Conservation (phyloP, 139 green algal genomes). For the Astrephomene gubernaculifera region DNA sequence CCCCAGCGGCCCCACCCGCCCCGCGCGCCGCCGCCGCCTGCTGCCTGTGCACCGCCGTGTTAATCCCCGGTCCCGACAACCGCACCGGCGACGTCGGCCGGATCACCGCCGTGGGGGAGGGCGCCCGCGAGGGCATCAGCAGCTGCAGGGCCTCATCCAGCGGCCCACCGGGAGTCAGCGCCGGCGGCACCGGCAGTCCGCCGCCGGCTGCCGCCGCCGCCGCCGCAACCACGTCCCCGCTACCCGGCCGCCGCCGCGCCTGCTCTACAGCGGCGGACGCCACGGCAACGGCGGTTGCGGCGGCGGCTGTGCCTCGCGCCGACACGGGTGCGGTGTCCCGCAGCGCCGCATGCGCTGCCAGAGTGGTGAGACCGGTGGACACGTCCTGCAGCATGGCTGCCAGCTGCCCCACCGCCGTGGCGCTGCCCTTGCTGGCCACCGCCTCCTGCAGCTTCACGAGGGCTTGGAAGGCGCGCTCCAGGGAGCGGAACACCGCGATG, state of each 20-base stretch:
- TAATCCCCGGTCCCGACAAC: slow-evolving; percentile 6
- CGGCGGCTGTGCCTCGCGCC: background rate
- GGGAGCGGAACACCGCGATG: slow-evolving; percentile 33
- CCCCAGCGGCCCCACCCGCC: background rate
- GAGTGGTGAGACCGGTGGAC: background rate
- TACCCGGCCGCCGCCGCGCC: slow-evolving; percentile 18
- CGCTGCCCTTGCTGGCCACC: slow-evolving; percentile 47
- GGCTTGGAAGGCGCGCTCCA: slow-evolving; percentile 43
- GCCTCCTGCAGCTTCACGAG: slow-evolving; percentile 51
- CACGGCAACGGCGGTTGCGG: background rate
- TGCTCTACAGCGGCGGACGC: slow-evolving; percentile 15
- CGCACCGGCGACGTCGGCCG: slow-evolving; percentile 3
- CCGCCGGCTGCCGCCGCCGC: background rate
- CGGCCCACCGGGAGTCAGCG: background rate
- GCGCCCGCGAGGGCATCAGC: background rate
- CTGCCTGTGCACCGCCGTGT: slow-evolving; percentile 13
- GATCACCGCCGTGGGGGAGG: slow-evolving; percentile 7
- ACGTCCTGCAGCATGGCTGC: slow-evolving; percentile 36
- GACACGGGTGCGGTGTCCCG: background rate
- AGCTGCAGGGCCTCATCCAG: background rate
- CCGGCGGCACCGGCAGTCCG: background rate
- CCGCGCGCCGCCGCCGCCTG: slow-evolving; percentile 32
- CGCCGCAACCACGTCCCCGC: background rate
- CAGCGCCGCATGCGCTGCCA: slow-evolving; percentile 15
- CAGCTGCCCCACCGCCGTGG: slow-evolving; percentile 21